phyloP scores from a whole-genome alignment of 495 filamentous ascomycete species.

The Coniosporium apollinis region DNA sequence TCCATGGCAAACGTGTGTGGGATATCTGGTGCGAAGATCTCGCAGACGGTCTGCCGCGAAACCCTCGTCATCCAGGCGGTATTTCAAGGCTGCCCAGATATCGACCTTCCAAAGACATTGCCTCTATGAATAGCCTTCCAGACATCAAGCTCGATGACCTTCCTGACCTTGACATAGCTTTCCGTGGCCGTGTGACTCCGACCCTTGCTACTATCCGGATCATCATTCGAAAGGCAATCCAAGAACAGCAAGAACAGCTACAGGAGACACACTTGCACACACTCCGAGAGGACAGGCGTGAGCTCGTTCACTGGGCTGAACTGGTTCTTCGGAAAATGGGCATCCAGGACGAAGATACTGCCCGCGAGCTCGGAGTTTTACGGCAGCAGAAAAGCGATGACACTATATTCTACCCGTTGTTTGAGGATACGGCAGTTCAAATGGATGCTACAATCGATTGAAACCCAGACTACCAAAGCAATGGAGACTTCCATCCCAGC shows the following conservation, averaged over 20 bases:
- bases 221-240: conserved; percentile 8
- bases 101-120: not conserved
- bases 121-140: not conserved
- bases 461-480: too few relatives aligned
- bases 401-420: too few relatives aligned
- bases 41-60: conserved; percentile 12
- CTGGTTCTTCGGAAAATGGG: too few relatives aligned
- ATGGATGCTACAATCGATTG: too few relatives aligned
- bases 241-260: conserved; percentile 1
- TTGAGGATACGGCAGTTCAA: too few relatives aligned
- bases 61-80: conserved; percentile 10
- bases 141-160: not conserved
- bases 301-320: too few relatives aligned
- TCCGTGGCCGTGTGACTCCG: conserved; percentile 8
- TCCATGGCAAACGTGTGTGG: conserved; percentile 26
- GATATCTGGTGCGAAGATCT: conserved; percentile 24
- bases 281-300: too few relatives aligned
- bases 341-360: too few relatives aligned
- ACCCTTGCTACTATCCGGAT: conserved; percentile 11
- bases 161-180: not conserved
- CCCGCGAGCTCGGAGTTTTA: too few relatives aligned
- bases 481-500: too few relatives aligned
- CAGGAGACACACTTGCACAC: too few relatives aligned
- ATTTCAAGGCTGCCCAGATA: not conserved
- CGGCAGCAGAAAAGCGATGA: too few relatives aligned